These are phyloP conservation scores for Botrytis sinoallii DNA, from an alignment of 2,329 filamentous ascomycete species.

Conservation along the genomic window DNA sequence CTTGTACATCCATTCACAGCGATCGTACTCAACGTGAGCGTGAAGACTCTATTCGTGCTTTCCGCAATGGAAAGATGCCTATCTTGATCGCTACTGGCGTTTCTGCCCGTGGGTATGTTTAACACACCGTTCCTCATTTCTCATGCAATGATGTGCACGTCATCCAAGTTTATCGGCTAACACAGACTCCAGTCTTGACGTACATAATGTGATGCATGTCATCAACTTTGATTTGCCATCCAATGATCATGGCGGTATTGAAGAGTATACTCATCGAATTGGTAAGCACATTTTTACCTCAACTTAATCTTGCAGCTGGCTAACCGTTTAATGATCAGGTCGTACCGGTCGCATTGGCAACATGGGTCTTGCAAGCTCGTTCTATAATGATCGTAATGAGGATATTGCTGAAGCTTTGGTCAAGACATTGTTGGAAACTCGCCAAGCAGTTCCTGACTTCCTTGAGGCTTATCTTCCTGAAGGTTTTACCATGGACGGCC, in stretches of 20 bases:
- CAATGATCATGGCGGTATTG: conserved; percentile 75
- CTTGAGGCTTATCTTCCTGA: conserved; percentile 63
- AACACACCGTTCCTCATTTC: not conserved
- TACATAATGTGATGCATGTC: conserved; percentile 82
- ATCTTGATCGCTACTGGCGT: conserved; percentile 86
- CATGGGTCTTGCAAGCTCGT: conserved; percentile 78
- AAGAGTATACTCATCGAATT: conserved; percentile 92
- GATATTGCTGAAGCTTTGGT: conserved; percentile 71
- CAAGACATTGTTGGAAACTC: conserved; percentile 76
- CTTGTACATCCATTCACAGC: conserved; percentile 82
- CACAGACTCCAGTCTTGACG: conserved; percentile 56
- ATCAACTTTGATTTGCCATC: conserved; percentile 90
- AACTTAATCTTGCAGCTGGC: not conserved
- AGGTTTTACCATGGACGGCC: conserved; percentile 39
- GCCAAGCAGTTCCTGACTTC: conserved; percentile 80
- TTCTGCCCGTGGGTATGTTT: conserved; percentile 66
- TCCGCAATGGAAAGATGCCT: conserved; percentile 70
- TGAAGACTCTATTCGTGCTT: conserved; percentile 85
- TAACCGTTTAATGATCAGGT: conserved; percentile 47
- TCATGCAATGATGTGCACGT: not conserved
- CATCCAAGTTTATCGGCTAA: not conserved
- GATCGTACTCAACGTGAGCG: conserved; percentile 87
- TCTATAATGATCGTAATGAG: conserved; percentile 78
- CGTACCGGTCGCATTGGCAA: conserved; percentile 94
- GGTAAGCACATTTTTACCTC: conserved; percentile 51